These are phyloP conservation scores for Aspergillus cejpii DNA, from an alignment of 2,329 filamentous ascomycete genomes.

Conservation along the genomic window DNA sequence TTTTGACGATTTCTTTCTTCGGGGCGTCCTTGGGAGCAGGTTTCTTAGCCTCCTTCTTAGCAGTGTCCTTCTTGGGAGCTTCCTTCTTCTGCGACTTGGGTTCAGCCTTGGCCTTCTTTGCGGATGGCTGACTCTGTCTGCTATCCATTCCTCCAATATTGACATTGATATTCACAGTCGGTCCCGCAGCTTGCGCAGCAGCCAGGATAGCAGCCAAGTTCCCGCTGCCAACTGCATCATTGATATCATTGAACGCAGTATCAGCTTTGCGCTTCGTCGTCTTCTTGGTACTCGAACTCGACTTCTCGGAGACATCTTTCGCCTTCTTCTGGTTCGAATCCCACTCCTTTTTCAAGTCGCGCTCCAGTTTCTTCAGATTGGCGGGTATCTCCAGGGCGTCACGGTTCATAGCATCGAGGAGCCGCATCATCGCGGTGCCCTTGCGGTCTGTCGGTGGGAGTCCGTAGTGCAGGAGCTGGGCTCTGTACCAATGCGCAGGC, in stretches of 20 bases:
- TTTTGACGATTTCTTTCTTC: no score
- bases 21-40: no score
- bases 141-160: background rate
- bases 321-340: constrained; percentile 40
- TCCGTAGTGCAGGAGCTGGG: constrained; percentile 58
- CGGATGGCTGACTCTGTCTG: background rate
- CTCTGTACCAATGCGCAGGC: constrained; percentile 56
- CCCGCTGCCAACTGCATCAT: background rate
- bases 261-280: background rate
- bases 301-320: background rate
- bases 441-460: constrained; percentile 53
- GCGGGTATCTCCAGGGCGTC: constrained; percentile 46
- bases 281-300: background rate
- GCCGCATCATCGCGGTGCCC: constrained; percentile 51
- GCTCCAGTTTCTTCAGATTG: constrained; percentile 47
- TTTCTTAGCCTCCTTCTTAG: no score
- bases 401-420: constrained; percentile 51
- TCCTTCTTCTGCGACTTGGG: background rate
- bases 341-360: constrained; percentile 54
- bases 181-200: background rate
- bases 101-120: background rate
- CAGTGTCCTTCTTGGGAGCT: no score
- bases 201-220: background rate
- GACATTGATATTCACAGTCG: background rate
- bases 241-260: background rate